Evolutionary conservation across 208 protist genomes (phyloP), one percentile per base, ranked within the genome.

Genomic region (Crithidia expoeki): DNA sequence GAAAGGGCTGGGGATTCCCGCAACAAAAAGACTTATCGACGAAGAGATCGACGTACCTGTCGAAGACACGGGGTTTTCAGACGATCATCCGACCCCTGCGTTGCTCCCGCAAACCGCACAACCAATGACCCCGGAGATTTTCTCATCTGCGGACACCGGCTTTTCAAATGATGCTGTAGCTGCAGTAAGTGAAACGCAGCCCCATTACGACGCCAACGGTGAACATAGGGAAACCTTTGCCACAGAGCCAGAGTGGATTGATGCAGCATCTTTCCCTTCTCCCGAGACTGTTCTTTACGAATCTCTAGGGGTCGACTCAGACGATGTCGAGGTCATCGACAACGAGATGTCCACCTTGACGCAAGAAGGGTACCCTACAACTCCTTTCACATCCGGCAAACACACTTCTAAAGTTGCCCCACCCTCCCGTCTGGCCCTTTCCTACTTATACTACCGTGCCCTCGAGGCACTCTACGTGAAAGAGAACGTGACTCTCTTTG

Each of bases 401-500:
- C 32, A n/a, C 28, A 28, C 44, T 9, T 4, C 28, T 52, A 10
- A 21, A 32, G 11, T 51, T 62, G 23, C 49, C 67, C 63, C 69
- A 28, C 53, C 76, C 21, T 81, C 74, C 2, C 75, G 52, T 33
- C 64, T 69, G 2, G 85, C 86, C 27, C 75, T 89, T 16, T 85
- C 84, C n/a, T 62, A 76, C 30, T 68, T 86, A 25, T 93, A 93
- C 69, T 83, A 86, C 50, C 73, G 72, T 51, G 86, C 78, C 34
- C 65, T 96, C 30, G 74, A 76, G 58, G 80, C 84, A 1, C 72
- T 96, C 21, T 89, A 93, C 52, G 56, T 83, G 4, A 57, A 85
- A 2, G 81, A 79, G 34, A 94, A 94, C 68, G 36, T 92, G 27
- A 81, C 73, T 2, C 57, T 79, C 17, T 76, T 86, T 30, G 72